Evolutionary conservation across 768 basidiomycete genomes (phyloP).

Genomic region (Leccinum subgranulosum): DNA sequence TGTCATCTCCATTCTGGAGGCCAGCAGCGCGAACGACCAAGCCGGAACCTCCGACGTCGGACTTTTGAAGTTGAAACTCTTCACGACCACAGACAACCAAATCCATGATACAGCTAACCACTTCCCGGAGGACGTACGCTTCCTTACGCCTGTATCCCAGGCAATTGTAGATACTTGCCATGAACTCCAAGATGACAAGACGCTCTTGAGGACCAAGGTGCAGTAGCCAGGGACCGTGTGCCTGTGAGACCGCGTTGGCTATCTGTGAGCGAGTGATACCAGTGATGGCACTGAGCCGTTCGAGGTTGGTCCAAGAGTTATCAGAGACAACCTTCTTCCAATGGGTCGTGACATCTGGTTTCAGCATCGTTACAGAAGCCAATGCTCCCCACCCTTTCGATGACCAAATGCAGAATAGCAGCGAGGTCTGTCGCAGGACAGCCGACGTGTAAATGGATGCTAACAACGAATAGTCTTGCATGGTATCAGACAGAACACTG

Average conservation of each 20-base stretch:
- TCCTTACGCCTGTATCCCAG: conserved; percentile 88
- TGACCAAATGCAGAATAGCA: conserved; percentile 79
- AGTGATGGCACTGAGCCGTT: conserved; percentile 65
- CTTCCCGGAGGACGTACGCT: conserved; percentile 79
- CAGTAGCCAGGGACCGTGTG: conserved; percentile 85
- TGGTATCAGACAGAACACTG: conserved; percentile 47
- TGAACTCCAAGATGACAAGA: conserved; percentile 63
- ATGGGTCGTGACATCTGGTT: conserved; percentile 56
- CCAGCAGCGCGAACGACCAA: conserved; percentile 48
- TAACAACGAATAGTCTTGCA: conserved; percentile 58
- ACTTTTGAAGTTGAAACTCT: conserved; percentile 46
- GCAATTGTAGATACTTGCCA: conserved; percentile 73
- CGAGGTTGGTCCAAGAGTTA: conserved; percentile 49
- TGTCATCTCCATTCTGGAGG: conserved; percentile 29
- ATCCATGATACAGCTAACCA: conserved; percentile 82
- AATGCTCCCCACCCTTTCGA: conserved; percentile 86
- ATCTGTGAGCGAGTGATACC: conserved; percentile 70
- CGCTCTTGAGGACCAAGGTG: conserved; percentile 77
- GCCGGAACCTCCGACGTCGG: conserved; percentile 36
- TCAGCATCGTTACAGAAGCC: conserved; percentile 73
- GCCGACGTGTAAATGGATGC: conserved; percentile 64
- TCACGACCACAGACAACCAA: conserved; percentile 83
- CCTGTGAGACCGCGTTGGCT: conserved; percentile 58
- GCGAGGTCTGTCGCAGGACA: conserved; percentile 68
- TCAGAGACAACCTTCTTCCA: conserved; percentile 57